Percentiles rank a stretch among this genome's conserved stretches.
Evolutionary conservation across 2,329 filamentous ascomycete species (phyloP).

Genomic region (Phyllosticta citriasiana): DNA sequence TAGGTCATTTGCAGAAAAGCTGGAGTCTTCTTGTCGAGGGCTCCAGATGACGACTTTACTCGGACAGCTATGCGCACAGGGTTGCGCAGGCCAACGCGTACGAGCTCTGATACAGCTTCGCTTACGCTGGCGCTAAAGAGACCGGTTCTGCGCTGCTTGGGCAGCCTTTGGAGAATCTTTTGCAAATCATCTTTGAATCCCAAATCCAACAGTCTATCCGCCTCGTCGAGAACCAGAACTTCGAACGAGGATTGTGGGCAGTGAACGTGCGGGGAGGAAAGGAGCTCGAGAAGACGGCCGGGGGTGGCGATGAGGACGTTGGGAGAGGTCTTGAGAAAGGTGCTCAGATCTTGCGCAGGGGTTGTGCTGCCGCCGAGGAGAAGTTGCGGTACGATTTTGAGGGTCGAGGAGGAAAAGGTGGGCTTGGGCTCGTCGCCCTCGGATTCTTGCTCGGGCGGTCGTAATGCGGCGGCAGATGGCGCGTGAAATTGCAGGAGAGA

Average conservation of each 20-base stretch:
- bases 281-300: conserved; percentile 76
- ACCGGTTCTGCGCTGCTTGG: conserved; percentile 87
- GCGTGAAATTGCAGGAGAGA: conserved; percentile 74
- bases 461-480: conserved; percentile 60
- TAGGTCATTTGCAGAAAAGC: conserved; percentile 91
- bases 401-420: conserved; percentile 37
- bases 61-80: conserved; percentile 92
- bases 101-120: conserved; percentile 86
- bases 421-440: conserved; percentile 29
- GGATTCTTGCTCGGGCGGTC: conserved; percentile 36
- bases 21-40: conserved; percentile 78
- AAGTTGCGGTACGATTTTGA: conserved; percentile 69
- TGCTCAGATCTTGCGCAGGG: conserved; percentile 74
- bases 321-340: conserved; percentile 72
- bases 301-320: conserved; percentile 89
- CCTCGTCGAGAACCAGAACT: conserved; percentile 85
- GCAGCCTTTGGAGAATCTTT: conserved; percentile 70
- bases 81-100: conserved; percentile 83
- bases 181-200: conserved; percentile 90
- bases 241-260: conserved; percentile 85
- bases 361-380: conserved; percentile 76
- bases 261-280: conserved; percentile 79
- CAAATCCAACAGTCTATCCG: conserved; percentile 81
- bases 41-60: conserved; percentile 56
- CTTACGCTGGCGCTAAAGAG: conserved; percentile 94